Conservation (phyloP, 225 moss, liverwort and hornwort species). For the Marchantia paleacea region DNA sequence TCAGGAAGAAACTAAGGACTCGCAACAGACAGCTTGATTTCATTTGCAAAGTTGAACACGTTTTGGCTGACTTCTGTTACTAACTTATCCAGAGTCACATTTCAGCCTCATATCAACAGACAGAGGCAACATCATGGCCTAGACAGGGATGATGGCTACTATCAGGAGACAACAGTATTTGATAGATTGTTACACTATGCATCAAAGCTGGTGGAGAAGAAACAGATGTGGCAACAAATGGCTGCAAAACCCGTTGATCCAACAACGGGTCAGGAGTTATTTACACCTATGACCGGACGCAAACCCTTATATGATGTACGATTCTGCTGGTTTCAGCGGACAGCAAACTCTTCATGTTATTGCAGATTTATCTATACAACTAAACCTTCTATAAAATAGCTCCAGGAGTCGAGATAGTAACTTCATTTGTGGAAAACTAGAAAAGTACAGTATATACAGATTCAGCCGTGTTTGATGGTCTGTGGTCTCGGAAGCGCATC, state of each 20-base stretch:
- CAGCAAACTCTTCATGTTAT: neutral
- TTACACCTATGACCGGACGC: constrained; percentile 73
- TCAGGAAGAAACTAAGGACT: neutral
- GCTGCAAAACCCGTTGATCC: constrained; percentile 62
- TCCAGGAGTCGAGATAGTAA: too few species aligned
- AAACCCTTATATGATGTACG: constrained; percentile 72
- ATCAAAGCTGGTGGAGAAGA: constrained; percentile 73
- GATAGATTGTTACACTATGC: constrained; percentile 87
- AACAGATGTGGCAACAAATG: constrained; percentile 61
- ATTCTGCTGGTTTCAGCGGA: neutral
- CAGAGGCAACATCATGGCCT: constrained; percentile 38
- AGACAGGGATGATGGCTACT: constrained; percentile 49
- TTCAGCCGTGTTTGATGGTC: too few species aligned
- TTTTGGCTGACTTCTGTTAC: constrained; percentile 21
- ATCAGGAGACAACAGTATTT: constrained; percentile 69
- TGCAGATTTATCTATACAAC: too few species aligned
- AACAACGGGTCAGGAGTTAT: constrained; percentile 69
- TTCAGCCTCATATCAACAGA: constrained; percentile 75
- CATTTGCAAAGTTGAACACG: neutral
- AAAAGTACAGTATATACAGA: neutral
- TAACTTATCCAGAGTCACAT: constrained; percentile 65
- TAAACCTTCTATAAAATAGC: too few species aligned
- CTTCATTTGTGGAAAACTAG: too few species aligned
- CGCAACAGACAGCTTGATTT: neutral
- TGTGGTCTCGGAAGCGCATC: too few species aligned